Evolutionary conservation across 352 stramenopile species (phyloP).

Genomic region (Plasmopara muralis): DNA sequence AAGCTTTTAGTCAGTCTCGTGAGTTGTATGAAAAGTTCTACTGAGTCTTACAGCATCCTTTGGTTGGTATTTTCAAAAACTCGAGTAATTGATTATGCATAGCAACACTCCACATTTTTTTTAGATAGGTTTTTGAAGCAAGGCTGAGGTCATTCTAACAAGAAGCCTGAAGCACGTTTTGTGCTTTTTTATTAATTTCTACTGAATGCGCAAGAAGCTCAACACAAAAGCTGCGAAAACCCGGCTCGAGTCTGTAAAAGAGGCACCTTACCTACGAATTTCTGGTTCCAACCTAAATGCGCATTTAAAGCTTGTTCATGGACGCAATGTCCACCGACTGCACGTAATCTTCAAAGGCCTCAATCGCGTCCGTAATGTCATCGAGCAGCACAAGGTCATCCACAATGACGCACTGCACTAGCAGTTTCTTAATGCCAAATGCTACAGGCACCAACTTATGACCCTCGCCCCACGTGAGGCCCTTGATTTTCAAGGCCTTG

Average conservation of each 20-base stretch:
- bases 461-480: slow-evolving; percentile 72
- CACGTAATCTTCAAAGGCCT: slow-evolving; percentile 77
- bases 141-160: too few species aligned
- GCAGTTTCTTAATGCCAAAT: slow-evolving; percentile 84
- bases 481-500: slow-evolving; percentile 64
- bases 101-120: too few species aligned
- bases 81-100: too few species aligned
- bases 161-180: slow-evolving; percentile 7
- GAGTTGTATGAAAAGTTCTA: too few species aligned
- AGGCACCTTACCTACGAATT: slow-evolving; percentile 23
- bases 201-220: slow-evolving; percentile 17
- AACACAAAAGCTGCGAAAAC: slow-evolving; percentile 5
- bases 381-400: slow-evolving; percentile 75
- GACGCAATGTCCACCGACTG: slow-evolving; percentile 79
- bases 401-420: slow-evolving; percentile 76
- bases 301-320: slow-evolving; percentile 84
- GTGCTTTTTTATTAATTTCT: slow-evolving; percentile 27
- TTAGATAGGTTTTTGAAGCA: too few species aligned
- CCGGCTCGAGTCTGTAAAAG: slow-evolving; percentile 5
- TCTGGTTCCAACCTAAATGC: slow-evolving; percentile 1
- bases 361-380: slow-evolving; percentile 79
- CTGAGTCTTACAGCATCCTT: too few species aligned
- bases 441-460: slow-evolving; percentile 79
- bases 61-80: too few species aligned
- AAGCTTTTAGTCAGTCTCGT: too few species aligned